Percentiles rank a stretch among this genome's conserved stretches.
phyloP scores from a whole-genome alignment of 1,139 yeast species.

The Kodamaea alishanica region DNA sequence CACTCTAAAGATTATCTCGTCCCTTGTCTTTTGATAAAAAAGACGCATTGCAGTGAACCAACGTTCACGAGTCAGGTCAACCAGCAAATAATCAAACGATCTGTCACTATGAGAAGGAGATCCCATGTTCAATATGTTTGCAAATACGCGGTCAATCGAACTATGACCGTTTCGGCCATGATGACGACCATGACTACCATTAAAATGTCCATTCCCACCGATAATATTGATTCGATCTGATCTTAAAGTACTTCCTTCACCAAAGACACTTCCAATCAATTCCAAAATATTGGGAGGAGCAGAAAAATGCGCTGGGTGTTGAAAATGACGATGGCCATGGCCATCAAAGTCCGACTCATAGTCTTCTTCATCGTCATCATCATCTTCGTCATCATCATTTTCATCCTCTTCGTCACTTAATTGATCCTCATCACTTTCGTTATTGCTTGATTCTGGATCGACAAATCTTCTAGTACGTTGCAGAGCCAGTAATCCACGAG shows the following conservation, averaged over 20 bases:
- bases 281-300: constrained; percentile 6
- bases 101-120: constrained; percentile 8
- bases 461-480: too few relatives aligned
- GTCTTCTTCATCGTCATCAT: constrained; percentile 6
- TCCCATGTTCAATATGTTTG: constrained; percentile 10
- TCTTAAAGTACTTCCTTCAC: constrained; percentile 12
- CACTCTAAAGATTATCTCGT: constrained; percentile 41
- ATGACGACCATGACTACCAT: constrained; percentile 1
- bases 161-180: constrained; percentile 8
- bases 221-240: constrained; percentile 10
- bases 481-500: background rate
- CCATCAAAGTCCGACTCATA: constrained; percentile 1
- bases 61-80: constrained; percentile 62
- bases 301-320: constrained; percentile 13
- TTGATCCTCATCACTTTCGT: constrained; percentile 3
- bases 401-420: constrained; percentile 3
- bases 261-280: constrained; percentile 13
- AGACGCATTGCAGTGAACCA: constrained; percentile 62
- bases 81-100: constrained; percentile 24
- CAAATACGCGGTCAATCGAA: constrained; percentile 10
- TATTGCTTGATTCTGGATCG: too few relatives aligned
- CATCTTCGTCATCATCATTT: constrained; percentile 4
- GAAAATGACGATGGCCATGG: constrained; percentile 6
- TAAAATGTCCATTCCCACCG: constrained; percentile 4
- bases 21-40: constrained; percentile 39